Base-by-base conservation (phyloP, 495 filamentous ascomycete genomes). In the Penicillium desertorum region DNA sequence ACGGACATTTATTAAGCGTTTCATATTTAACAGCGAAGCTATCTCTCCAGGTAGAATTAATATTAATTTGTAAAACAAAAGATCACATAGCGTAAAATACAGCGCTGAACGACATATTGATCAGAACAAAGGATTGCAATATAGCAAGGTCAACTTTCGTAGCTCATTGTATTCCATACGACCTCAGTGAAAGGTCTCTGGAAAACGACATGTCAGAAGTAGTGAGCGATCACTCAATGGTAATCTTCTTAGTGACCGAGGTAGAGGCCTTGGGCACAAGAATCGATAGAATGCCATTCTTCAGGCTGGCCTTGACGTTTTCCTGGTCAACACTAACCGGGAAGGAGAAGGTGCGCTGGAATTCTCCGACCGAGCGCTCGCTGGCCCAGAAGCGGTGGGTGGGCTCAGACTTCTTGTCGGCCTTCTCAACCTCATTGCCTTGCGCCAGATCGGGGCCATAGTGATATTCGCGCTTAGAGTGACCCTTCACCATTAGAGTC, bases 281-380 rank as follows among this genome's bases (percentile, higher is more conserved):
- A 52, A 96, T 71, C 50, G 70, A 86, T 52, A 96, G 78, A 63
- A 96, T 83, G 32, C 90, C 90, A 65, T 93, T 84, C 76, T 89
- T 88, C 64, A 94, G 70, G 53, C 69, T 82, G 41, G 93, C 93
- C 70, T 79, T 86, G 63, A 96, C 92, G 10, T 61, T 71, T 43
- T 97, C 89, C 63, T 90, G 86, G 70, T 96, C 86, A 49, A 96
- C 83, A 32, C 82, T 80, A 22, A 65, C 70, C 0, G 92, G 87
- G 83, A 98, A 96, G 62, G 68, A 81, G 81, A 98, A 96, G 56
- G 76, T 79, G 62, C 92, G 86, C 47, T 83, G 79, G 83, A 97
- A 98, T 59, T 88, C 81, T 66, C 92, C 93, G 48, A 91, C 73
- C 10, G 79, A 85, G 70, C 93, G 89, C 81, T 98, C 93, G 49